Conservation (phyloP, 768 basidiomycete genomes). For the Phaeotremella fagi region DNA sequence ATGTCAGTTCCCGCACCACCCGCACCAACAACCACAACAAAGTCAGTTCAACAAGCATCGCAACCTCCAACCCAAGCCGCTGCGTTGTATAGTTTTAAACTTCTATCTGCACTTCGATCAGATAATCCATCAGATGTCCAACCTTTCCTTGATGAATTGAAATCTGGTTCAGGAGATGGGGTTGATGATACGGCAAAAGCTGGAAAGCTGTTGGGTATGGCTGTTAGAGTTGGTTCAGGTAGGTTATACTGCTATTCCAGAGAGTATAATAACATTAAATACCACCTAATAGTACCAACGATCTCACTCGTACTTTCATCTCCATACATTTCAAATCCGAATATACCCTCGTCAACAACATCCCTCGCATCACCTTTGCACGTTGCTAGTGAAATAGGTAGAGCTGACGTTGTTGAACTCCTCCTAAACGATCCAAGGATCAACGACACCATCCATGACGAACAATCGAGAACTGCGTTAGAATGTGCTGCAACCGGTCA, state of each 20-base stretch:
- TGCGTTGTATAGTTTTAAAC: constrained; percentile 41
- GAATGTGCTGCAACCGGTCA: constrained; percentile 73
- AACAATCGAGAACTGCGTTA: constrained; percentile 60
- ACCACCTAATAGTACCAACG: constrained; percentile 14
- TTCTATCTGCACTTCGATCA: constrained; percentile 38
- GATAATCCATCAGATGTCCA: constrained; percentile 41
- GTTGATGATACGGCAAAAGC: constrained; percentile 16
- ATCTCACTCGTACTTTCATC: constrained; percentile 18
- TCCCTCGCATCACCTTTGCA: constrained; percentile 28
- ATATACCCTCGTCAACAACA: constrained; percentile 10
- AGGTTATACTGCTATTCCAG: background rate
- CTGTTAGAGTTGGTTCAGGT: constrained; percentile 38
- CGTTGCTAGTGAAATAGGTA: constrained; percentile 33
- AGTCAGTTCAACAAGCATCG: background rate
- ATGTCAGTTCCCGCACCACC: background rate
- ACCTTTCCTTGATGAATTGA: constrained; percentile 42
- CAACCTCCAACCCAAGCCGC: background rate
- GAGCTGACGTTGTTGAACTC: constrained; percentile 53
- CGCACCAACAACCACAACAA: too few species aligned
- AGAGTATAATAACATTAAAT: background rate
- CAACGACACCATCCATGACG: constrained; percentile 71
- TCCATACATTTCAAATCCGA: constrained; percentile 14
- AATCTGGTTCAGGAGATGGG: constrained; percentile 5
- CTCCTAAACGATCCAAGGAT: constrained; percentile 73
- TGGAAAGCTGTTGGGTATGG: constrained; percentile 24